Evolutionary conservation across 1,139 yeast genomes (phyloP).

Genomic region (Nakaseomyces sp.): DNA sequence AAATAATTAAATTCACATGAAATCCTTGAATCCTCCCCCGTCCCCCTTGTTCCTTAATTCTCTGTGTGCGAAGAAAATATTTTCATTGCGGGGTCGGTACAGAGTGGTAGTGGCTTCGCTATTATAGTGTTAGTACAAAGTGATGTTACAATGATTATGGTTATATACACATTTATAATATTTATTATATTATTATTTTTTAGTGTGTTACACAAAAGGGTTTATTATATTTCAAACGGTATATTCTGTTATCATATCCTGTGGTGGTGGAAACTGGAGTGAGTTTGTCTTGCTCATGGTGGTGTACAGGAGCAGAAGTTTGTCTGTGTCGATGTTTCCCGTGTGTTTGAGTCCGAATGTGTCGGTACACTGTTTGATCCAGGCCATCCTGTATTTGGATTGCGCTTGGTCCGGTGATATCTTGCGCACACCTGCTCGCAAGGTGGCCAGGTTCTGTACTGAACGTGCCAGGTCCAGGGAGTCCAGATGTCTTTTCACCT

Average conservation of each 20-base stretch:
- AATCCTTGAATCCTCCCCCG: no score
- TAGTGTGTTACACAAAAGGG: no score
- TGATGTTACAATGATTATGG: no score
- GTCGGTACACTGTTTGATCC: constrained; percentile 29
- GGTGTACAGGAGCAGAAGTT: constrained; percentile 16
- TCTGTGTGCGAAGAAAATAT: no score
- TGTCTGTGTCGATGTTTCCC: constrained; percentile 18
- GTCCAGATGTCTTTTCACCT: constrained; percentile 17
- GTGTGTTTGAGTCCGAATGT: constrained; percentile 25
- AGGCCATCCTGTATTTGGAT: constrained; percentile 27
- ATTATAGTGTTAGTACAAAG: no score
- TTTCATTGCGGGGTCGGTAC: no score
- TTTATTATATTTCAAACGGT: no score
- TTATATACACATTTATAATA: no score
- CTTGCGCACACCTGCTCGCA: constrained; percentile 19
- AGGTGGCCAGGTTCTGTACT: constrained; percentile 20
- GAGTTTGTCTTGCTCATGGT: constrained; percentile 13
- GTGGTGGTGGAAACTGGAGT: constrained; percentile 9
- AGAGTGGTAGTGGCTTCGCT: no score
- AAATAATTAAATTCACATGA: no score
- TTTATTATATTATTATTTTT: no score
- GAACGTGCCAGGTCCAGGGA: constrained; percentile 19
- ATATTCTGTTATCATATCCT: constrained; percentile 8
- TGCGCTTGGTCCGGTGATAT: constrained; percentile 13
- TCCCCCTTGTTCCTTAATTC: neutral